Evolutionary conservation across 345 rosid species (phyloP), one percentile per base, ranked within the genome.

Genomic region (Populus davidiana): DNA sequence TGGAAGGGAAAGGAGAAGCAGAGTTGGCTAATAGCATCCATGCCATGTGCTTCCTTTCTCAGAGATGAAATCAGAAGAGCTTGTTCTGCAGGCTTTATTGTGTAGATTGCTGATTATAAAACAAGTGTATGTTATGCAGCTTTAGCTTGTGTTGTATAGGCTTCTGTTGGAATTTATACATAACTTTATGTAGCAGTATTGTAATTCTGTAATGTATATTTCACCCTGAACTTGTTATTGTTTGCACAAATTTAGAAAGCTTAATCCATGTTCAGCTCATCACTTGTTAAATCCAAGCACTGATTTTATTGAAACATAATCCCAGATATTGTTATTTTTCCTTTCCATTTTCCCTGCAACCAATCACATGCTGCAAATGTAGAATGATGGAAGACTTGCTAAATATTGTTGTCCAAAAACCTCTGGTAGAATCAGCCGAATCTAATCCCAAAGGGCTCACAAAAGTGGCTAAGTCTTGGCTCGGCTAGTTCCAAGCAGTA

Each of bases 241-340:
- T 77, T 21, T 77, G 54, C 56, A 39, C 68, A 56, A 70, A 59
- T 77, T 33, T 49, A 75, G 71, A 44, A 13, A n/a, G 21, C 39
- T 27, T 71, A 27, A 18, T 35, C 75, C 9, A 12, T 56, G 6
- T 59, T 56, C 35, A 11, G 2, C 33, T 59, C 49, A 10, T 56
- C 6, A 2, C 36, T 31, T 56, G 13, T 56, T 10, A n/a, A 9
- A 9, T 56, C 27, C 63, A n/a, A 3, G 11, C 27, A 56, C 14
- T 8, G 27, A 56, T 56, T 56, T 9, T 56, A 23, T 23, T 0
- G 25, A 56, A 9, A 3, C 63, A 7, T 23, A n/a, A 56, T 56
- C 63, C 25, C 63, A n/a, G 63, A n/a, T n/a, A 20, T 21, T 7
- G 61, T 54, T 7, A 54, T 54, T 20, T 54, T 21, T 8, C 23